These are phyloP conservation scores for Eucalyptus tenuipes DNA, from an alignment of 345 rosid genomes.

Conservation along the genomic window DNA sequence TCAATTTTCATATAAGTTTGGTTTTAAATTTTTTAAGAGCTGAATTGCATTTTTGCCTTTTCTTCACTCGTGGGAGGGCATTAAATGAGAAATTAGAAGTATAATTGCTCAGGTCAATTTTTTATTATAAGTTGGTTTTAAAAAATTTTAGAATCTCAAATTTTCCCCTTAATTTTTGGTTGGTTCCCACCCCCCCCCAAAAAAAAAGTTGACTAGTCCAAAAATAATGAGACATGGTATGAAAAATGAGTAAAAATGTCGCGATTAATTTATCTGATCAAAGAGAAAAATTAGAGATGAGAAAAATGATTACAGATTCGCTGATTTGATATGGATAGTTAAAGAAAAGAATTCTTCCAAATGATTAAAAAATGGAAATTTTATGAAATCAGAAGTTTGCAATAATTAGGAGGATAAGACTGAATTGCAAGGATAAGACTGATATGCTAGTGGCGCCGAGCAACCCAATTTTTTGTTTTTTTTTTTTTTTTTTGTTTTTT, in stretches of 20 bases:
- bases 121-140: background rate
- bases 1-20: background rate
- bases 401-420: background rate
- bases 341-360: background rate
- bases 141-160: background rate
- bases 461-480: too few relatives aligned
- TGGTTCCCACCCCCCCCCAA: background rate
- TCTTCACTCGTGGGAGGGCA: fast-evolving
- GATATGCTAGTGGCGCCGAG: too few relatives aligned
- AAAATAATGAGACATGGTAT: background rate
- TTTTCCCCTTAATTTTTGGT: background rate
- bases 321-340: background rate
- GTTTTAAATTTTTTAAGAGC: background rate
- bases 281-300: background rate
- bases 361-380: background rate
- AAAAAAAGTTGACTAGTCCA: background rate
- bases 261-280: background rate
- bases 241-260: background rate
- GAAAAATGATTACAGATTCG: background rate
- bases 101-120: background rate
- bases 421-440: background rate
- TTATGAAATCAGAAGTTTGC: background rate
- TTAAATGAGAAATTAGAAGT: too few relatives aligned
- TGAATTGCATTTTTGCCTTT: too few relatives aligned
- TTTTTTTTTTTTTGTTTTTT: too few relatives aligned